Base-by-base conservation (phyloP, 2,329 filamentous ascomycete genomes). In the Plenodomus lindquistii region DNA sequence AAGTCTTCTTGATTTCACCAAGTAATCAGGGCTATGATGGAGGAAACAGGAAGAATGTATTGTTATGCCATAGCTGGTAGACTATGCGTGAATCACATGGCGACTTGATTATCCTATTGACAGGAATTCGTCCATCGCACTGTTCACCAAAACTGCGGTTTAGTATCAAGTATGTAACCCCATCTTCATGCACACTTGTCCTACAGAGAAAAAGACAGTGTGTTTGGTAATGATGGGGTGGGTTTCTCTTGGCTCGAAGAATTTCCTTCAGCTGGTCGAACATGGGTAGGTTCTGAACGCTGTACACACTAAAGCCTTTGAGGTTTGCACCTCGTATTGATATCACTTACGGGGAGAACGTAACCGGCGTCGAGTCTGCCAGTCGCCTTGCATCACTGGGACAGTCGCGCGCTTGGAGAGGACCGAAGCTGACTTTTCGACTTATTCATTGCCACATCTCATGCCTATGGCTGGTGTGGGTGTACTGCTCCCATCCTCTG, bases 251-350 rank as follows among this genome's bases (percentile, higher is more conserved):
- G 84, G 84, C 84, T 86, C 81, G 83, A 77, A 75, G 72, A 77
- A 73, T 72, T 79, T 85, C 84, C 83, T 86, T 86, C 83, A 86
- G 82, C 81, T 79, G 60, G 75, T 76, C 78, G 78, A 77, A 78
- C 81, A 85, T 82, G 72, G 77, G 67, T 77, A 71, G 46, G 74
- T 76, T 77, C 72, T 78, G 64, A 80, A 77, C 77, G 83, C 83
- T 86, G 84, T 87, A 87, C 84, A 86, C 84, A 87, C 83, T 81
- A 80, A 86, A 86, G 84, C 84, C 81, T 58, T 47, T 20, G 60
- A 60, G 56, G 48, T 53, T 35, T 52, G 44, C 51, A 50, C 46
- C 50, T 50, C 55, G 36, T 46, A 46, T 51, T 48, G 34, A 39
- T 46, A 46, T 52, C 46, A 50, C 46, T 43, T 52, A 50, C 45